Evolutionary conservation across 2,329 filamentous ascomycete species (phyloP), one percentile per base, ranked within the genome.

Genomic region (Aaosphaeria arxii): DNA sequence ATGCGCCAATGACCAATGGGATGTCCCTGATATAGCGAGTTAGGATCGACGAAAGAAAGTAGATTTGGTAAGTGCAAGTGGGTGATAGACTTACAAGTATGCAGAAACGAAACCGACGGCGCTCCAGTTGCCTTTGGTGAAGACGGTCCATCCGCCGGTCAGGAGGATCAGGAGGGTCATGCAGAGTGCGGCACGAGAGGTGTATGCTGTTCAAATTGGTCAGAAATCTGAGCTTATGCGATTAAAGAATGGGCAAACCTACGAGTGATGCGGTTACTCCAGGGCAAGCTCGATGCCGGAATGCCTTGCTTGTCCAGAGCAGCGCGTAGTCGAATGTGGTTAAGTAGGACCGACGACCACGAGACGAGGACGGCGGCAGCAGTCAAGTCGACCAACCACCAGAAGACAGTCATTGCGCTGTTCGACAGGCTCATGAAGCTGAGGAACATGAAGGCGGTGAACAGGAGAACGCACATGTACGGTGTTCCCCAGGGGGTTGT

Each of bases 371-470:
- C 76, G 1, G 73, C 75, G 0, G 75, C 73, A 47, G 76, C 87
- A 9, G 82, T 85, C 42, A 89, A 78, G 63, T 86, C 86, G 55
- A 83, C 77, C 59, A 89, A 84, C 82, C 85, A 89, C 46, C 74
- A 76, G 63, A 89, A 89, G 6, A 77, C 64, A 5, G 71, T 69
- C 43, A 68, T 66, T 2, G 72, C 71, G 39, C 61, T 69, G 48
- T 61, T 74, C 6, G 69, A 73, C 7, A 74, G 67, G 44, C 73
- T 76, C 47, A 80, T 70, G 52, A 77, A 79, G 1, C 73, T 71
- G 6, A 79, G 66, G 1, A 68, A 64, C 32, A 71, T 71, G 57
- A 77, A 76, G 39, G 70, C 50, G 5, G 59, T 59, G 44, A 58
- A 58, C 48, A 65, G 58, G 32, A 57, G 45, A 9, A 74, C 69